phyloP scores from a whole-genome alignment of 1,284 basidiomycete genomes.

The Hemileccinum hortonii region DNA sequence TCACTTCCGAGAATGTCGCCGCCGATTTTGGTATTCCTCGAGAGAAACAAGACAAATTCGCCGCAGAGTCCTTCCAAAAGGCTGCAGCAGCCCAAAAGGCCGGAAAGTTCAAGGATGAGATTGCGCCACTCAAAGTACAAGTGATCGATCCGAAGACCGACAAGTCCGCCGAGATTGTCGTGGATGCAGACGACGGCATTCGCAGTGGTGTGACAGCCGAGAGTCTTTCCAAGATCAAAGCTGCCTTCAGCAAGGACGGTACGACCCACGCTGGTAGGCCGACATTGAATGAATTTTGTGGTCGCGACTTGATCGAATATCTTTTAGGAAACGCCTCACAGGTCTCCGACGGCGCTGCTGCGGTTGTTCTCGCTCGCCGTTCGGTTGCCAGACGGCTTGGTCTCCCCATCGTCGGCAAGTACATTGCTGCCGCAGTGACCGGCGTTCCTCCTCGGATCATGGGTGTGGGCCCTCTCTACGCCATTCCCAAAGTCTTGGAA shows the following conservation, averaged over 20 bases:
- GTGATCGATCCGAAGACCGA: conserved; percentile 84
- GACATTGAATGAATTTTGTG: conserved; percentile 5
- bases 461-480: conserved; percentile 90
- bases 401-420: conserved; percentile 92
- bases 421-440: conserved; percentile 72
- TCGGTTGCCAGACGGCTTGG: conserved; percentile 86
- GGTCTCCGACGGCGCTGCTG: conserved; percentile 97
- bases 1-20: conserved; percentile 97
- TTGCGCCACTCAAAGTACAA: conserved; percentile 81
- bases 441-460: conserved; percentile 89
- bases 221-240: conserved; percentile 88
- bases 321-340: conserved; percentile 83
- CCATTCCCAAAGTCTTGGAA: conserved; percentile 80
- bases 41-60: conserved; percentile 79
- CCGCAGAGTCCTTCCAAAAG: conserved; percentile 84
- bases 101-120: conserved; percentile 92
- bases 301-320: conserved; percentile 1
- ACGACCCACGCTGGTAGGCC: conserved; percentile 79
- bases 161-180: conserved; percentile 74
- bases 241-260: conserved; percentile 89
- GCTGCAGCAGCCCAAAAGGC: conserved; percentile 86
- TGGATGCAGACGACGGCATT: conserved; percentile 91
- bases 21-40: conserved; percentile 75
- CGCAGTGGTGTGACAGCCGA: conserved; percentile 88
- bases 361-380: conserved; percentile 86